Evolutionary conservation across 306 rosid genomes (phyloP), one percentile per base, ranked within the genome.

Genomic region (Fragaria ananassa): DNA sequence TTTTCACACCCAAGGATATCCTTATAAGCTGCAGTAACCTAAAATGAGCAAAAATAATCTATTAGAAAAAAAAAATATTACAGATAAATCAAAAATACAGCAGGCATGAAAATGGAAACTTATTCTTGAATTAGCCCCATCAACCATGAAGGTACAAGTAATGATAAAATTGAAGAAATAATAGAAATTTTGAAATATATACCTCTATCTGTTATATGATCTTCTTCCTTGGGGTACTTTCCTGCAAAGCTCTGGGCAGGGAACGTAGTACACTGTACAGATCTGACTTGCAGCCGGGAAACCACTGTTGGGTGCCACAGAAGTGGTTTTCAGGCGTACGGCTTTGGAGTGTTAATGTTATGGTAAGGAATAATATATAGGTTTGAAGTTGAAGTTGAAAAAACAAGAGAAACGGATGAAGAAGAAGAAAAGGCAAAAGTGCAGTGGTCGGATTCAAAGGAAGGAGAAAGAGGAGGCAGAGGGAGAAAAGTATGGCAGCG

Each of bases 401-500:
- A 77, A 58, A 68, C 1, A 69, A 25, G 29, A 21, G 23, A 56
- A 54, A 50, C 57, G 62, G 51, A 68, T n/a, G 86, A 64, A n/a
- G 74, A 71, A 65, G 71, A 51, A 27, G 39, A 29, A 74, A 44
- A 31, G 75, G 60, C 46, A 61, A 51, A 45, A 66, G 70, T 68
- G 61, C 75, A 49, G 84, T 63, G 83, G 78, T 77, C 68, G 71
- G 49, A 45, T 42, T 61, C 54, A 64, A 47, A 71, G 54, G 62
- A 78, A 78, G 84, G 74, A 64, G 74, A 76, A 84, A 79, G 74
- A 50, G 81, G 86, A 77, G 76, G 81, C 58, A 78, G 85, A 82
- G 45, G 86, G 85, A 83, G 77, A 81, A 86, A 87, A 80, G 72
- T 84, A 75, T 77, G 87, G 86, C 83, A 86, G 91, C 49, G 87